Evolutionary conservation across 2,329 filamentous ascomycete genomes (phyloP).

Genomic region (Neonectria ditissima): DNA sequence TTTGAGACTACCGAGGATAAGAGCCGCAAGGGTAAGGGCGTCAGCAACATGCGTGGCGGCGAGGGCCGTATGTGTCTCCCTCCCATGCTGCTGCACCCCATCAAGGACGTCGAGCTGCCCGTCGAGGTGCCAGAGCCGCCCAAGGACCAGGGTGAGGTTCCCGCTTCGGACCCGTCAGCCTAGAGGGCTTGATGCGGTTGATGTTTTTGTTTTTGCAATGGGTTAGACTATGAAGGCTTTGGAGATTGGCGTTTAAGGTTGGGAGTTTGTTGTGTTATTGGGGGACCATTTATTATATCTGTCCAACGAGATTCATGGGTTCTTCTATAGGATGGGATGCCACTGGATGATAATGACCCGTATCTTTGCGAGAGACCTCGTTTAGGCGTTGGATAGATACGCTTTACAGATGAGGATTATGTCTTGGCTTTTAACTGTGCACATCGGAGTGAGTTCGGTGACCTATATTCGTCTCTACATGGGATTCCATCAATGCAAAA

Average conservation of each 20-base stretch:
- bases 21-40: constrained; percentile 61
- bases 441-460: background rate
- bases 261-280: constrained; percentile 25
- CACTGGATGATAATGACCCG: constrained; percentile 40
- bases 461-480: background rate
- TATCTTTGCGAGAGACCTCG: constrained; percentile 20
- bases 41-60: constrained; percentile 70
- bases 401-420: background rate
- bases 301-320: constrained; percentile 34
- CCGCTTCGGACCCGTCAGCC: constrained; percentile 60
- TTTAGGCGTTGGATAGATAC: constrained; percentile 13
- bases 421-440: background rate
- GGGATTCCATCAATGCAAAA: background rate
- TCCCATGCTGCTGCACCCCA: constrained; percentile 88
- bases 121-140: constrained; percentile 67
- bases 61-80: constrained; percentile 92
- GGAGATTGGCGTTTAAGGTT: constrained; percentile 27
- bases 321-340: constrained; percentile 32
- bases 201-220: constrained; percentile 17
- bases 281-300: constrained; percentile 12
- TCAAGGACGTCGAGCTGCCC: constrained; percentile 79
- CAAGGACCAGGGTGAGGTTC: constrained; percentile 52
- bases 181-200: constrained; percentile 30
- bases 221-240: constrained; percentile 12
- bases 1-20: constrained; percentile 72